Conservation (phyloP, 495 filamentous ascomycete genomes). For the Lasiosphaeris hirsuta region DNA sequence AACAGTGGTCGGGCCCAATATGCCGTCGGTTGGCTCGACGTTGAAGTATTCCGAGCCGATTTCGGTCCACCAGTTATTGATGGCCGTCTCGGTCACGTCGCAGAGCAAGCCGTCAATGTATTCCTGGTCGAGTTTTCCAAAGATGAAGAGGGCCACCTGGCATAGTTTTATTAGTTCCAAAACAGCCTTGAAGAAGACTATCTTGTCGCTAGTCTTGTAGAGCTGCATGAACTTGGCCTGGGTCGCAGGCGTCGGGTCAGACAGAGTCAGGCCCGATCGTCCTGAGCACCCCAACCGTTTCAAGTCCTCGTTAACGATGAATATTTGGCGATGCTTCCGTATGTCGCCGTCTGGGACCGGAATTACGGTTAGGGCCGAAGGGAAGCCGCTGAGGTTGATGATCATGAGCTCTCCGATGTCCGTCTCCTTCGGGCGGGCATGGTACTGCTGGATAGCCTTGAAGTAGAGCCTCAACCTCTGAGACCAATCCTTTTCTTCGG, state of each 20-base stretch:
- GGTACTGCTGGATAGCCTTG: constrained; percentile 74
- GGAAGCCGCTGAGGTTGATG: constrained; percentile 87
- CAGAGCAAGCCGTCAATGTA: constrained; percentile 93
- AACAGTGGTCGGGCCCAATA: constrained; percentile 88
- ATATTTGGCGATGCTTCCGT: constrained; percentile 72
- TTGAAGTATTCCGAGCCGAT: constrained; percentile 88
- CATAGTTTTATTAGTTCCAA: constrained; percentile 89
- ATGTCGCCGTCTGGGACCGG: constrained; percentile 84
- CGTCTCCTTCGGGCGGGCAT: constrained; percentile 82
- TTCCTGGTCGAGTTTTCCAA: constrained; percentile 79
- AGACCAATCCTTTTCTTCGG: constrained; percentile 79
- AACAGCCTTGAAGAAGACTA: constrained; percentile 71
- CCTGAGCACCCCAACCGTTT: constrained; percentile 94
- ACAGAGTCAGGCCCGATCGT: constrained; percentile 76
- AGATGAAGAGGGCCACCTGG: constrained; percentile 82
- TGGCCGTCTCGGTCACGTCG: constrained; percentile 84
- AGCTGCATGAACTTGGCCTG: constrained; percentile 89
- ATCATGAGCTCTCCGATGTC: constrained; percentile 83
- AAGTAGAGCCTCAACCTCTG: constrained; percentile 77
- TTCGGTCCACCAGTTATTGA: constrained; percentile 95
- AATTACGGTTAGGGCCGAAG: constrained; percentile 84
- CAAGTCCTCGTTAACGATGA: constrained; percentile 92
- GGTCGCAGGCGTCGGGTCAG: constrained; percentile 71
- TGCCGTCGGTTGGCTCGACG: constrained; percentile 86
- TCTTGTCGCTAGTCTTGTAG: constrained; percentile 79